Percentiles rank a stretch among this genome's conserved stretches.
These are phyloP conservation scores for Pisolithus albus DNA, from an alignment of 768 basidiomycete genomes.

Conservation along the genomic window DNA sequence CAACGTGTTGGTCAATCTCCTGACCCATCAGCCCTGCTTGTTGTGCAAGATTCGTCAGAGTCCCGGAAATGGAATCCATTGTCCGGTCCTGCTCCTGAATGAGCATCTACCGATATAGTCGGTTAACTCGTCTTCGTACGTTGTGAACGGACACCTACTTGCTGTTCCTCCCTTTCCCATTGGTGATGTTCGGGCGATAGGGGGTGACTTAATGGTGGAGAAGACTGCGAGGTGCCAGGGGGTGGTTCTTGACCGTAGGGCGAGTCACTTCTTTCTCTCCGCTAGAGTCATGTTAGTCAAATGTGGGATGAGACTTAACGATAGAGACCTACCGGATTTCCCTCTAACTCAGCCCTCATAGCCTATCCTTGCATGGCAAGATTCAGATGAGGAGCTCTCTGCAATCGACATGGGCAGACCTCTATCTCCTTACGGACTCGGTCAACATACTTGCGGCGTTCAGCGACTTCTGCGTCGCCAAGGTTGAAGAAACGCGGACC, in stretches of 20 bases:
- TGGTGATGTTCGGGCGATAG: constrained; percentile 47
- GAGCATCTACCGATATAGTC: constrained; percentile 53
- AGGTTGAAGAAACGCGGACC: constrained; percentile 83
- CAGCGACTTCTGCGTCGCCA: constrained; percentile 66
- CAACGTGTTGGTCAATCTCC: constrained; percentile 87
- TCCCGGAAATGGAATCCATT: constrained; percentile 82
- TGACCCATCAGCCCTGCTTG: constrained; percentile 94
- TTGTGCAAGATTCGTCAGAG: constrained; percentile 73
- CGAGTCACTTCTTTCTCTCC: constrained; percentile 5
- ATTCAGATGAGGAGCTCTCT: constrained; percentile 3
- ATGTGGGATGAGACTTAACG: background rate
- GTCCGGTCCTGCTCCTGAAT: constrained; percentile 85
- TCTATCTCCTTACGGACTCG: constrained; percentile 70
- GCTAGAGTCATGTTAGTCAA: background rate
- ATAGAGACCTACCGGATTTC: constrained; percentile 11
- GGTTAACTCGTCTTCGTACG: background rate
- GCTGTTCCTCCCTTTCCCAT: constrained; percentile 85
- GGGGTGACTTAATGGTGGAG: constrained; percentile 5
- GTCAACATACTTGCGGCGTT: constrained; percentile 69
- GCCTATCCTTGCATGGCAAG: constrained; percentile 48
- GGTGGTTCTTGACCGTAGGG: constrained; percentile 12
- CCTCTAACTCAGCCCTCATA: constrained; percentile 61
- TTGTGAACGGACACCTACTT: constrained; percentile 38
- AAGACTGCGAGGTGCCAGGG: constrained; percentile 14
- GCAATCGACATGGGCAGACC: constrained; percentile 42